Evolutionary conservation across 2,329 filamentous ascomycete species (phyloP), one percentile per base, ranked within the genome.

Genomic region (Curvularia hawaiiensis): DNA sequence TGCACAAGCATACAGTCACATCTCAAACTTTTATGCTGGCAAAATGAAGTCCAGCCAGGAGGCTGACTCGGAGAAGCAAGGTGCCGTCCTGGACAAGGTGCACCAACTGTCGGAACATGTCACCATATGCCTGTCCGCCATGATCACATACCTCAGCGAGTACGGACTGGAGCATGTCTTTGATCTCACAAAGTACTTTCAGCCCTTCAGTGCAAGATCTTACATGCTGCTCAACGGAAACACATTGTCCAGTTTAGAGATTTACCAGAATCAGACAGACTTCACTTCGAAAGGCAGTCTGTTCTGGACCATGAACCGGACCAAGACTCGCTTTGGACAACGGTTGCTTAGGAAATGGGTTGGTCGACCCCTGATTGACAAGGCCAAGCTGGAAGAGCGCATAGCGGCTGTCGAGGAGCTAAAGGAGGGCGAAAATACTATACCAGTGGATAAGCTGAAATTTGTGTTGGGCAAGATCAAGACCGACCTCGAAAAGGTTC

Each of bases 161-260:
- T 99, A 97, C 73, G 92, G 92, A 0, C 82, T 99, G 20, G 90
- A 98, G 75, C 92, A 98, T 79, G 91, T 99, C 52, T 97, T 99
- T 67, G 90, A 97, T 69, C 80, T 99, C 43, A 98, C 95, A 1
- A 97, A 96, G 68, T 97, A 98, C 78, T 99, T 99, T 71, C 90
- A 97, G 66, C 92, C 92, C 2, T 99, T 99, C 78, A 97, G 91
- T 66, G 91, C 93, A 8, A 84, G 93, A 38, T 93, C 94, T 14
- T 93, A 98, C 71, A 98, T 99, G 95, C 82, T 98, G 4, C 81
- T 99, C 59, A 97, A 96, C 71, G 95, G 94, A 44, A 99, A 97
- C 53, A 97, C 94, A 0, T 80, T 99, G 38, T 94, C 92, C 48
- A 97, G 92, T 68, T 83, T 99, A 12, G 95, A 99, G 74, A 92